Base-by-base conservation (phyloP, 1,284 basidiomycete species). In the Leccinum subrobustum region DNA sequence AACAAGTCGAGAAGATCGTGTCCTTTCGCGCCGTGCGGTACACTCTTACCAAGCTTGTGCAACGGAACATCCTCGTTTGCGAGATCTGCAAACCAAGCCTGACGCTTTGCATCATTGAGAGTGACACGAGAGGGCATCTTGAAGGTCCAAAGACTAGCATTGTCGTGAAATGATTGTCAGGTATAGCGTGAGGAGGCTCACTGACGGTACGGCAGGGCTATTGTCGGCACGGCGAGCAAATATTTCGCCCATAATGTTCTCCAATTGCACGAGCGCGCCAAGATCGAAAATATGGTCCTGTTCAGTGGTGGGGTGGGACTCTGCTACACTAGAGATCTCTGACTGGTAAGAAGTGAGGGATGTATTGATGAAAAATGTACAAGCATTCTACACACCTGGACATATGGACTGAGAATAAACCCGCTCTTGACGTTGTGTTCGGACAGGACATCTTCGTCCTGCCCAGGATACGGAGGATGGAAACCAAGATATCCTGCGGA, bases 1-100 rank as follows among this genome's bases (percentile, higher is more conserved):
- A 99, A 81, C 64, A 96, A 82, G 64, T 98, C 95, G 56, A 99
- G 81, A 25, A 98, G 81, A 67, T 96, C 94, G 65, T 93, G 88
- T 3, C 95, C 95, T 72, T 95, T 95, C 42, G 92, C 92, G 0
- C 94, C 94, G 71, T 98, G 95, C 0, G 96, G 96, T 0, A 99
- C 91, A 69, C 87, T 93, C 70, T 92, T 92, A 14, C 90, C 92
- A 5, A 99, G 83, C 67, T 93, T 95, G 64, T 89, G 81, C 4
- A 99, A 81, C 0, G 97, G 96, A 3, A 98, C 89, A 25, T 85
- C 79, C 0, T 94, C 89, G 68, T 98, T 91, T 14, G 95, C 93
- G 16, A 99, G 85, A 67, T 98, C 96, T 9, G 86, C 83, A 68
- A 98, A 91, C 89, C 96, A 99, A 18, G 91, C 83, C 65, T 91